phyloP scores from a whole-genome alignment of 345 rosid genomes.

The Camelina hispida region DNA sequence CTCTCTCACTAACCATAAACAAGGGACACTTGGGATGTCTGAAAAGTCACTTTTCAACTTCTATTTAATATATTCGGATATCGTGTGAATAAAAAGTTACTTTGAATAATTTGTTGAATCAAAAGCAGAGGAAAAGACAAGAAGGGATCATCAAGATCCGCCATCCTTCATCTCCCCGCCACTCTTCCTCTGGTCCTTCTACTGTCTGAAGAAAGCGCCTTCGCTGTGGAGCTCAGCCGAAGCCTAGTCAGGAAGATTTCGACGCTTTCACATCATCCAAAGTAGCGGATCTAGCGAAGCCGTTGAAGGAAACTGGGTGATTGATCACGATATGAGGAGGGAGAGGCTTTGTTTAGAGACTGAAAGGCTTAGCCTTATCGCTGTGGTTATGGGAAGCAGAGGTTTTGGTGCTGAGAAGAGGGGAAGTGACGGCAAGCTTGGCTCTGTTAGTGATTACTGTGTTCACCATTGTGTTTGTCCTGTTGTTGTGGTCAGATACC shows the following conservation, averaged over 20 bases:
- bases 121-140: too few relatives aligned
- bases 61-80: too few relatives aligned
- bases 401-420: slow-evolving; percentile 83
- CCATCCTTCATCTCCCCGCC: too few relatives aligned
- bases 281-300: slow-evolving; percentile 75
- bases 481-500: slow-evolving; percentile 83
- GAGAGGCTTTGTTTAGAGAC: slow-evolving; percentile 92
- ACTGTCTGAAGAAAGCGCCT: too few relatives aligned
- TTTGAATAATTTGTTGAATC: too few relatives aligned
- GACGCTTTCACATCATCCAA: slow-evolving; percentile 74
- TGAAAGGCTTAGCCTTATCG: slow-evolving; percentile 75
- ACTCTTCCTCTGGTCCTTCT: too few relatives aligned
- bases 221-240: slow-evolving; percentile 19
- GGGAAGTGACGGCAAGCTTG: slow-evolving; percentile 81
- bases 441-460: slow-evolving; percentile 93
- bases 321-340: slow-evolving; percentile 97
- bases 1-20: too few relatives aligned
- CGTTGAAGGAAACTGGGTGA: slow-evolving; percentile 79
- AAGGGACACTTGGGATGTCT: too few relatives aligned
- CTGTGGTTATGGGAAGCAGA: slow-evolving; percentile 88
- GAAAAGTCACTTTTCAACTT: too few relatives aligned
- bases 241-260: slow-evolving; percentile 71
- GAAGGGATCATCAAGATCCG: too few relatives aligned
- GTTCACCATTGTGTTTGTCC: slow-evolving; percentile 93
- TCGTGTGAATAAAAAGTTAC: too few relatives aligned